Conservation (phyloP, 2,329 filamentous ascomycete genomes). For the Aspergillus persii region DNA sequence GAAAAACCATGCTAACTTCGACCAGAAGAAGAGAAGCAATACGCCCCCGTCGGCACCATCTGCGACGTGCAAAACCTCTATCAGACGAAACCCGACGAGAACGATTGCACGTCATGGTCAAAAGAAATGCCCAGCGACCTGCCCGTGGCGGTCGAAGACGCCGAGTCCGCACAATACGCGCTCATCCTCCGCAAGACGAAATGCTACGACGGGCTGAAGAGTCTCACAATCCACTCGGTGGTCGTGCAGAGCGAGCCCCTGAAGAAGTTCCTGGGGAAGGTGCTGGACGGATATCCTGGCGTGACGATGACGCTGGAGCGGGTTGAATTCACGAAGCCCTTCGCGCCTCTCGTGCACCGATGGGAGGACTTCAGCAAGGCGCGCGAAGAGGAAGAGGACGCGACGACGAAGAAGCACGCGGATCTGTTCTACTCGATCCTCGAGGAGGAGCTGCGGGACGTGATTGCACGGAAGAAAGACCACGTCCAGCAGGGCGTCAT, state of each 20-base stretch:
- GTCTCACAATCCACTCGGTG: constrained; percentile 61
- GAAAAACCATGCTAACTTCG: not conserved
- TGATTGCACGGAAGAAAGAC: constrained; percentile 52
- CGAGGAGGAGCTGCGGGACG: constrained; percentile 51
- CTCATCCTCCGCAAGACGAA: constrained; percentile 59
- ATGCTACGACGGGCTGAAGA: constrained; percentile 58
- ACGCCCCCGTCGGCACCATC: constrained; percentile 28
- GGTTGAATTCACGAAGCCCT: constrained; percentile 60
- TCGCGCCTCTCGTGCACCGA: constrained; percentile 64
- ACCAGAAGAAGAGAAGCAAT: not conserved
- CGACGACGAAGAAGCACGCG: constrained; percentile 48
- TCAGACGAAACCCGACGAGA: constrained; percentile 50
- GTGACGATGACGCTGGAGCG: constrained; percentile 59
- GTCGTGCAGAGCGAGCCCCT: constrained; percentile 63
- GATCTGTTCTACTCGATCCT: constrained; percentile 49
- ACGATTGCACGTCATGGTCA: constrained; percentile 55
- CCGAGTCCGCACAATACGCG: constrained; percentile 61
- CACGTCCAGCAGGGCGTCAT: constrained; percentile 54
- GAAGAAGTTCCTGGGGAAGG: constrained; percentile 54
- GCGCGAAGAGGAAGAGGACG: constrained; percentile 44
- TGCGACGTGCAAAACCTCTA: constrained; percentile 50
- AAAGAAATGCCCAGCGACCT: constrained; percentile 56
- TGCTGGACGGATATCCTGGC: constrained; percentile 60
- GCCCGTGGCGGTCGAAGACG: constrained; percentile 58
- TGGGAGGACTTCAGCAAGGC: constrained; percentile 53